These are phyloP conservation scores for Theileria parva DNA, from an alignment of 169 alveolate genomes.

Conservation along the genomic window DNA sequence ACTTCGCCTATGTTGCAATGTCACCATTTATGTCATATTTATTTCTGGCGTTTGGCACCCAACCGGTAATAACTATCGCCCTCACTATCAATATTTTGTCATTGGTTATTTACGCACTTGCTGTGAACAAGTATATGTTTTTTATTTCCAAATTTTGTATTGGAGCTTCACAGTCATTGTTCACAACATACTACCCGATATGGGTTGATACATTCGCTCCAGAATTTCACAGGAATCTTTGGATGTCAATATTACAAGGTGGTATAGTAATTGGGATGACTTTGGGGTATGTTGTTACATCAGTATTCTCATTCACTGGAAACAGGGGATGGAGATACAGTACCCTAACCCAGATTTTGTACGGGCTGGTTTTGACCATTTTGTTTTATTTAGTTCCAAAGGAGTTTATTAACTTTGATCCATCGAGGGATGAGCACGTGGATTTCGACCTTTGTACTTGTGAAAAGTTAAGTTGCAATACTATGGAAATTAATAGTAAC, in stretches of 20 bases:
- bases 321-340: conserved; percentile 49
- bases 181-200: conserved; percentile 90
- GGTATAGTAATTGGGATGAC: conserved; percentile 86
- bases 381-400: conserved; percentile 30
- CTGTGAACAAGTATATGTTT: conserved; percentile 71
- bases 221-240: conserved; percentile 79
- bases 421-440: not conserved
- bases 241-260: conserved; percentile 92
- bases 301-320: conserved; percentile 12
- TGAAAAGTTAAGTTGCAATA: not conserved
- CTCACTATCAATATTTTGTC: conserved; percentile 59
- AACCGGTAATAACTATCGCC: conserved; percentile 61
- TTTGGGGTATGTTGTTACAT: conserved; percentile 69
- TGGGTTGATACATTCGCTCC: conserved; percentile 95
- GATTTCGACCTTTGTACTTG: conserved; percentile 1
- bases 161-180: conserved; percentile 90
- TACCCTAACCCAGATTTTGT: conserved; percentile 21
- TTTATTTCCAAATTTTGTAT: conserved; percentile 81
- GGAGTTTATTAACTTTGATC: conserved; percentile 38
- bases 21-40: conserved; percentile 73
- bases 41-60: conserved; percentile 67
- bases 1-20: conserved; percentile 73
- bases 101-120: conserved; percentile 61
- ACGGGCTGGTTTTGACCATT: not conserved
- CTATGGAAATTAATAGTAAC: not conserved